These are phyloP conservation scores for Fistulifera solaris DNA, from an alignment of 108 stramenopile genomes.

Conservation along the genomic window DNA sequence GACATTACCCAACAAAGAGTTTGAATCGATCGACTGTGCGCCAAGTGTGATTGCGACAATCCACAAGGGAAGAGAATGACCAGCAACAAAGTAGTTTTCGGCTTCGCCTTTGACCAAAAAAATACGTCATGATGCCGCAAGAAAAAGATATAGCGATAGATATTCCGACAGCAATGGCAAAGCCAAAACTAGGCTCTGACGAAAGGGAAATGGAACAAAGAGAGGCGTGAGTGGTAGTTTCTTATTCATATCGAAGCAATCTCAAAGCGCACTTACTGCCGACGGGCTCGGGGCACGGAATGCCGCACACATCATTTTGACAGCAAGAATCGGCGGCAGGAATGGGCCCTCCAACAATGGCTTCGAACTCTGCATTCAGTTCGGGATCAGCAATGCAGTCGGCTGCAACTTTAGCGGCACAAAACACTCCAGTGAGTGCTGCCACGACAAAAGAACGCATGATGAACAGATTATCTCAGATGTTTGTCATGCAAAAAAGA, in stretches of 20 bases:
- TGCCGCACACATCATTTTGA: slow-evolving; percentile 2
- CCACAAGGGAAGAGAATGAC: slow-evolving; percentile 60
- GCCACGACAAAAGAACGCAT: no score
- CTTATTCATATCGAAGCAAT: no score
- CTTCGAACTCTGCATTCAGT: neutral
- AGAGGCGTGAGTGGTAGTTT: no score
- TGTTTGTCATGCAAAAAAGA: no score
- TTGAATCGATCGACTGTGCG: slow-evolving; percentile 65
- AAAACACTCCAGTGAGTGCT: no score
- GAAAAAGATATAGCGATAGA: slow-evolving; percentile 36
- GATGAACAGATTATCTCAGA: no score
- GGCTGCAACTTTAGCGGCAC: no score
- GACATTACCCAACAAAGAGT: slow-evolving; percentile 60
- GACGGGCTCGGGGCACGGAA: neutral
- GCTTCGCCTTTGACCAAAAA: slow-evolving; percentile 45
- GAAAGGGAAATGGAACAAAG: no score
- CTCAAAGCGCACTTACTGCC: no score
- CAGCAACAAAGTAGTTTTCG: slow-evolving; percentile 75
- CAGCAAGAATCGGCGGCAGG: slow-evolving; percentile 1
- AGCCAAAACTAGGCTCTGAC: slow-evolving; percentile 17
- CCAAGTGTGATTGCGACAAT: slow-evolving; percentile 54
- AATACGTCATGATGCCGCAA: slow-evolving; percentile 41
- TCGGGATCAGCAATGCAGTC: no score
- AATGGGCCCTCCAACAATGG: neutral
- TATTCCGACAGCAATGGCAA: slow-evolving; percentile 46